These are phyloP conservation scores for Yarrowia sp. DNA, from an alignment of 805 yeast genomes.

Conservation along the genomic window DNA sequence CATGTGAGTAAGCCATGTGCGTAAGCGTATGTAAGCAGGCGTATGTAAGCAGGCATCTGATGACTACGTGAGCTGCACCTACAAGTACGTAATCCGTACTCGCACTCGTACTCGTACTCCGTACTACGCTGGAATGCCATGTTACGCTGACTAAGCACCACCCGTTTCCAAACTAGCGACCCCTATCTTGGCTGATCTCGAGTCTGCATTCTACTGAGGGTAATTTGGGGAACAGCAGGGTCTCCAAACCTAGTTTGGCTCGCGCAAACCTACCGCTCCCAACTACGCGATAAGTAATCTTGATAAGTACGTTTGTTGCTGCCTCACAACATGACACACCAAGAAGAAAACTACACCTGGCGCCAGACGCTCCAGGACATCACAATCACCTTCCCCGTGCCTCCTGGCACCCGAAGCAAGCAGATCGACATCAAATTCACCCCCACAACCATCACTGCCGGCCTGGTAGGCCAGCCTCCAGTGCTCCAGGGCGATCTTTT, in stretches of 20 bases:
- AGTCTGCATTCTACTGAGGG: conserved; percentile 1
- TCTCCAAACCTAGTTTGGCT: background rate
- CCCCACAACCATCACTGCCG: conserved; percentile 33
- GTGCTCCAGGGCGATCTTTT: conserved; percentile 41
- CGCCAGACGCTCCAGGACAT: conserved; percentile 46
- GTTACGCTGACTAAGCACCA: too few relatives aligned
- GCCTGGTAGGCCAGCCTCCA: conserved; percentile 31
- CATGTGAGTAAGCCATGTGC: too few relatives aligned
- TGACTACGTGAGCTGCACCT: too few relatives aligned
- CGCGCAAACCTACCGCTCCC: too few relatives aligned
- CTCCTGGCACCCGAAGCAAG: conserved; percentile 41
- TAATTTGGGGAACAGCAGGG: background rate
- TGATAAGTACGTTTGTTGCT: background rate
- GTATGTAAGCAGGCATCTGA: too few relatives aligned
- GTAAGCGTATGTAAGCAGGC: too few relatives aligned
- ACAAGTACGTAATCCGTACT: too few relatives aligned
- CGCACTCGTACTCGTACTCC: too few relatives aligned
- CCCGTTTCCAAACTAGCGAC: too few relatives aligned
- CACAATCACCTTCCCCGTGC: conserved; percentile 40
- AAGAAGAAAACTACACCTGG: conserved; percentile 36
- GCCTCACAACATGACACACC: background rate
- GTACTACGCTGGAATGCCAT: too few relatives aligned
- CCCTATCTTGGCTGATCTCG: too few relatives aligned
- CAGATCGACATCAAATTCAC: conserved; percentile 37
- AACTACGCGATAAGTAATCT: background rate